Conservation (phyloP, 192 early-diverging fungal species). For the Mortierella antarctica region DNA sequence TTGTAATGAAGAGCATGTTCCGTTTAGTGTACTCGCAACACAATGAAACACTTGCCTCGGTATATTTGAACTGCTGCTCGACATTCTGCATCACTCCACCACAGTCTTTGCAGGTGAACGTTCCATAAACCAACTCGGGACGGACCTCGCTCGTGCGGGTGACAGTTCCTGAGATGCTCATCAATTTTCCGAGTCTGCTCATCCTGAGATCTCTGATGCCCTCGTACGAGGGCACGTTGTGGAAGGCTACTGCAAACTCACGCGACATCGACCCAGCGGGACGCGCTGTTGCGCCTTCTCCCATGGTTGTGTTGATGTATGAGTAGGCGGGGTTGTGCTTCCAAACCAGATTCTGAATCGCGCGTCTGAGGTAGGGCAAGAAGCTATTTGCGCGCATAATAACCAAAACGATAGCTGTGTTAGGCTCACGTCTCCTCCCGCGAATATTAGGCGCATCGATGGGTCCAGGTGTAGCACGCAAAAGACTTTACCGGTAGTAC, state of each 20-base stretch:
- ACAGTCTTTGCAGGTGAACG: conserved; percentile 92
- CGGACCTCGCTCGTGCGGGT: conserved; percentile 97
- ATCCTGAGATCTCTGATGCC: conserved; percentile 90
- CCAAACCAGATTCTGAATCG: conserved; percentile 83
- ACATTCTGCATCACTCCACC: conserved; percentile 81
- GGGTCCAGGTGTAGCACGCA: too few species aligned
- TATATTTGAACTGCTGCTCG: conserved; percentile 97
- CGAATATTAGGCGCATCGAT: not conserved
- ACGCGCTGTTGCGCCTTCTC: conserved; percentile 38
- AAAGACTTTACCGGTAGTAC: conserved; percentile 64
- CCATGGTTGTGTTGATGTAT: conserved; percentile 54
- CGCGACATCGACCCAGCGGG: conserved; percentile 61
- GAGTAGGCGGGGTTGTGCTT: conserved; percentile 75
- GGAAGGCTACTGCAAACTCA: conserved; percentile 82
- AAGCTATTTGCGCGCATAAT: conserved; percentile 21
- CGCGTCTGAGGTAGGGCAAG: conserved; percentile 82
- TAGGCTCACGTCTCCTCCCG: not conserved
- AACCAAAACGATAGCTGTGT: not conserved
- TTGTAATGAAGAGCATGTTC: not conserved
- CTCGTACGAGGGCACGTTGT: conserved; percentile 65
- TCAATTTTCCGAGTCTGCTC: conserved; percentile 83
- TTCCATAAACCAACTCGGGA: conserved; percentile 92
- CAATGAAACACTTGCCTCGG: conserved; percentile 70
- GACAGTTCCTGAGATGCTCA: conserved; percentile 90
- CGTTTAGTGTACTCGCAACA: not conserved